These are phyloP conservation scores for Scleroderma bovista DNA, from an alignment of 768 basidiomycete species.

Conservation along the genomic window DNA sequence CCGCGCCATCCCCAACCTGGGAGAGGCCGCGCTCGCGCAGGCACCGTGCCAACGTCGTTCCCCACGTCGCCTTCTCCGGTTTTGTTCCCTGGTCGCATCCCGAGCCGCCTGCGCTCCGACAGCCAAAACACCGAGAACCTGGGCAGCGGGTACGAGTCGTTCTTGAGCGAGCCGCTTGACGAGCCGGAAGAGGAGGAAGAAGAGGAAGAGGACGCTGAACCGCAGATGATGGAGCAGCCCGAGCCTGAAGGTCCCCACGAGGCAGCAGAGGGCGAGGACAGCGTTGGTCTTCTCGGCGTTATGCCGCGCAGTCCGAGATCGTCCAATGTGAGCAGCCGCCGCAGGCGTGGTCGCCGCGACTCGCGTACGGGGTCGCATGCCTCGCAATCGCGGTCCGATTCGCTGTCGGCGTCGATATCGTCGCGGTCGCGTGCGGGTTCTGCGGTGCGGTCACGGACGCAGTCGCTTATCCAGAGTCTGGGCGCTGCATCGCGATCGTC, in stretches of 20 bases:
- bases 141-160: slow-evolving; percentile 26
- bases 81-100: slow-evolving; percentile 21
- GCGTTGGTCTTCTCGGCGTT: slow-evolving; percentile 49
- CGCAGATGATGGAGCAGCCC: slow-evolving; percentile 36
- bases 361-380: slow-evolving; percentile 33
- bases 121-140: slow-evolving; percentile 25
- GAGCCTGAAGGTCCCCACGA: slow-evolving; percentile 51
- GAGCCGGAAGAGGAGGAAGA: slow-evolving; percentile 27
- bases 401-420: slow-evolving; percentile 16
- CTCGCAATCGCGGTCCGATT: slow-evolving; percentile 21
- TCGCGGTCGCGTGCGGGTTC: slow-evolving; percentile 43
- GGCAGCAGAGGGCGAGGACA: slow-evolving; percentile 59
- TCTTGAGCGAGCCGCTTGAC: slow-evolving; percentile 24
- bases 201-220: slow-evolving; percentile 28
- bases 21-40: slow-evolving; percentile 34
- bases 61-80: slow-evolving; percentile 34
- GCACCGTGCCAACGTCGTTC: slow-evolving; percentile 32
- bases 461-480: slow-evolving; percentile 62
- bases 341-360: slow-evolving; percentile 26
- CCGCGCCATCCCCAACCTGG: slow-evolving; percentile 40
- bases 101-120: slow-evolving; percentile 22
- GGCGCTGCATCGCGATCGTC: slow-evolving; percentile 58
- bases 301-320: slow-evolving; percentile 48
- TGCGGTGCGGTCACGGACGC: slow-evolving; percentile 56
- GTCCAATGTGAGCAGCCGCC: slow-evolving; percentile 31